These are phyloP conservation scores for Salix viminalis DNA, from an alignment of 345 rosid species.

Conservation along the genomic window DNA sequence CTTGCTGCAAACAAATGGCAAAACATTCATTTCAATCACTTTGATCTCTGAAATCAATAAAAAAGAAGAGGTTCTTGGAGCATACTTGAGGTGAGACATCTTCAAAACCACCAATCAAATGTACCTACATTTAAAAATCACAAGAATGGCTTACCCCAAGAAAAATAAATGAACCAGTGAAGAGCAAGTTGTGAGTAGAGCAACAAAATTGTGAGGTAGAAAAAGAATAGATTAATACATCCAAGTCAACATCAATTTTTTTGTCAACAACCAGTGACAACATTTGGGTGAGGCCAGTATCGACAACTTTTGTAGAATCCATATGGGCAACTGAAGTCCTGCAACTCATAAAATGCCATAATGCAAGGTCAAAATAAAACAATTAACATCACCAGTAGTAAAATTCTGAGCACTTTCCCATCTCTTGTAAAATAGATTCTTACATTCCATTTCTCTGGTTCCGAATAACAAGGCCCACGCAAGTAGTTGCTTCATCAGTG, in stretches of 20 bases:
- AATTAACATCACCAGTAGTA: neutral
- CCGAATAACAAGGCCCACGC: constrained; percentile 70
- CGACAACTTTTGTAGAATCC: constrained; percentile 65
- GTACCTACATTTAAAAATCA: constrained; percentile 55
- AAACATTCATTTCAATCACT: constrained; percentile 31
- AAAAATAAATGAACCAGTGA: neutral
- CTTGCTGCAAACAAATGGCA: constrained; percentile 52
- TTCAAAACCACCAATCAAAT: constrained; percentile 78
- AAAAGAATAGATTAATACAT: constrained; percentile 40
- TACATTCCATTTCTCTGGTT: constrained; percentile 68
- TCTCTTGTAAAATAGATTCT: constrained; percentile 18
- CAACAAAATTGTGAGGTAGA: neutral
- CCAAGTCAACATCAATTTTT: constrained; percentile 44
- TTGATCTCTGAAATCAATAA: constrained; percentile 12
- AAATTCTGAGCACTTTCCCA: neutral
- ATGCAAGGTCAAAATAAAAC: neutral
- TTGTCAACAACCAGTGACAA: constrained; percentile 41
- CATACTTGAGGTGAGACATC: constrained; percentile 58
- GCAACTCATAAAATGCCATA: constrained; percentile 20
- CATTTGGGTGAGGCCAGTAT: constrained; percentile 68
- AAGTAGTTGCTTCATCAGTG: constrained; percentile 90
- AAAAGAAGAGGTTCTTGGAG: constrained; percentile 14
- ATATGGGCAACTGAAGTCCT: constrained; percentile 87
- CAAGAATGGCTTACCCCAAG: neutral
- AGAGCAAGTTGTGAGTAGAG: neutral